Evolutionary conservation across 2,329 filamentous ascomycete genomes (phyloP), one percentile per base, ranked within the genome.

Genomic region (Stromatinia cepivora): DNA sequence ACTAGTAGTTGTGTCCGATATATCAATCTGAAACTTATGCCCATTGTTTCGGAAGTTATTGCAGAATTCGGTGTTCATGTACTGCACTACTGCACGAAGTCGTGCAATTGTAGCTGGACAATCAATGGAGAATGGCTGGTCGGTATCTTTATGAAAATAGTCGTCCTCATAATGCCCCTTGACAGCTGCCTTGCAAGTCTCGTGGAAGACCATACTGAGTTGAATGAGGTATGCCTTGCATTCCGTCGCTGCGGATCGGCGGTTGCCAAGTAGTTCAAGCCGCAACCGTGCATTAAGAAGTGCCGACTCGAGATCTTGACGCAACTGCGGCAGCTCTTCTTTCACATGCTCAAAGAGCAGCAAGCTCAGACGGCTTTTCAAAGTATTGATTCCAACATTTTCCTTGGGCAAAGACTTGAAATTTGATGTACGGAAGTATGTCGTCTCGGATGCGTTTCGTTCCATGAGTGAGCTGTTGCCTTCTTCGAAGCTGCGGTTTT

Each of bases 401-500:
- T 53, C 28, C 36, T 11, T 22, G 31, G 46, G n/a, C 3, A 67
- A 8, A 9, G 28, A n/a, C 7, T 67, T 54, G 28, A 36, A 61
- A 31, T 67, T 59, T 2, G 28, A 34, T 7, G 58, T 50, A 15
- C 20, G n/a, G 22, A 67, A 67, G 28, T 36, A 67, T 10, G 20
- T 54, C 34, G 46, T 20, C 42, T 66, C 64, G 15, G 36, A 57
- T 22, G 8, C 17, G 25, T 58, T 57, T 46, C 64, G 64, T 25
- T 66, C 36, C 3, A 39, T 17, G 31, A 57, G 31, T n/a, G 22
- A 46, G 25, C 17, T 46, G 22, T 1, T 20, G 25, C 48, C n/a
- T 15, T 56, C 36, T 22, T 42, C 48, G 42, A 45, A 82, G 67
- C 79, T 78, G 3, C 80, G 76, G 71, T 85, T 86, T 36, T 79